Base-by-base conservation (phyloP, 495 filamentous ascomycete species). In the Hyaloscypha variabilis region DNA sequence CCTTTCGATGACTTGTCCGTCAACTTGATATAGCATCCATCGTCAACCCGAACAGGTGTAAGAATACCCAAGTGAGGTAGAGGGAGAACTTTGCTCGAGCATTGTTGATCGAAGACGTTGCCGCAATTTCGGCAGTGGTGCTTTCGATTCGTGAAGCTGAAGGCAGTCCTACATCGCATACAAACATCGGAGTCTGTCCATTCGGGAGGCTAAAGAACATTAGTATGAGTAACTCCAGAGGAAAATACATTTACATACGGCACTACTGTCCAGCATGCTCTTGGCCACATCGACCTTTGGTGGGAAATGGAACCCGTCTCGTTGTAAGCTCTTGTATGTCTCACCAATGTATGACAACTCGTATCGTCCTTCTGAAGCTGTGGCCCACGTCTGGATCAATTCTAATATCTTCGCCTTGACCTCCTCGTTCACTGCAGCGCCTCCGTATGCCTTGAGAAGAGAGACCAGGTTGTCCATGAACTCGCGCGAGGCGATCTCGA, bases 151-250 rank as follows among this genome's bases (percentile, higher is more conserved):
- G 93, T 98, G 73, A 98, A 98, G 36, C 91, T 97, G 72, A 99
- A 99, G 6, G 93, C 75, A 25, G 94, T 97, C 64, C 95, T 87
- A 71, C 95, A 99, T 74, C 95, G 88, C 95, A 99, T 97, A 72
- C 95, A 99, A 26, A 99, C 95, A 70, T 99, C 95, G 1, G 94
- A 97, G 76, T 99, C 96, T 31, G 89, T 89, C 95, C 95, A 99
- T 75, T 98, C 95, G 4, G 95, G 95, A 3, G 95, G 95, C 94
- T 97, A 68, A 56, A 46, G 3, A 28, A 23, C 58, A n/a, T 51
- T 59, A 66, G 39, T 67, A 63, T 64, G 64, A 72, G 60, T 25
- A 14, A 21, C 4, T 30, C 5, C 54, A 24, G 13, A 3, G 4
- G 52, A 13, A 6, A 24, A 42, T n/a, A 6, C 29, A 26, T 56